Evolutionary conservation across 1,284 basidiomycete genomes (phyloP), one percentile per base, ranked within the genome.

Genomic region (Phylloporus sp.): DNA sequence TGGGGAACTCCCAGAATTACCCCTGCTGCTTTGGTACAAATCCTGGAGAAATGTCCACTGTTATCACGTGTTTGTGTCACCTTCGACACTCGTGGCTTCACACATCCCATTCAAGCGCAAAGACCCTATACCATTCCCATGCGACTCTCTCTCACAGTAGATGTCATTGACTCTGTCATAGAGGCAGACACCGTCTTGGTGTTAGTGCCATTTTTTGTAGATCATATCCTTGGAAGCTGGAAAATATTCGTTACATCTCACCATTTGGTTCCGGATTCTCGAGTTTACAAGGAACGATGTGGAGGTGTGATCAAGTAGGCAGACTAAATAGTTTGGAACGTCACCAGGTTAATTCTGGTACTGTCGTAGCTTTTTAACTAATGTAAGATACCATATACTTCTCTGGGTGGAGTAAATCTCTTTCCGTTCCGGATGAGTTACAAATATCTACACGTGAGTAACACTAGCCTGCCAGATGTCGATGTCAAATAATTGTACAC

Each of bases 1-100:
- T 68, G 58, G 62, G 23, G 12, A 53, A n/a, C 61, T 6, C 2
- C 56, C 23, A 29, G 65, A 47, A 60, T 66, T n/a, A 52, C 49
- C 15, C 49, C 47, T 12, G n/a, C 23, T 49, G 12, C 60, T 25
- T 43, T 63, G 11, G 25, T 17, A 19, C 41, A 29, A 27, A 23
- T 58, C 10, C 65, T 63, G 17, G 52, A 14, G 23, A 35, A 32
- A 39, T 63, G 45, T 19, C 60, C 23, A 14, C n/a, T 15, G 11
- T n/a, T 52, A 32, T 52, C 37, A 27, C 4, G 25, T 4, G 23
- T 58, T 37, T 49, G 47, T n/a, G n/a, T 47, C 12, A 23, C 45
- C 45, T 7, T 58, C 23, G 45, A 60, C 39, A 49, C 60, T 3
- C 55, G 60, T n/a, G 55, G 37, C 20, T 61, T 56, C 64, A 43